Evolutionary conservation across 1,284 basidiomycete genomes (phyloP), one percentile per base, ranked within the genome.

Genomic region (Moesziomyces antarcticus): DNA sequence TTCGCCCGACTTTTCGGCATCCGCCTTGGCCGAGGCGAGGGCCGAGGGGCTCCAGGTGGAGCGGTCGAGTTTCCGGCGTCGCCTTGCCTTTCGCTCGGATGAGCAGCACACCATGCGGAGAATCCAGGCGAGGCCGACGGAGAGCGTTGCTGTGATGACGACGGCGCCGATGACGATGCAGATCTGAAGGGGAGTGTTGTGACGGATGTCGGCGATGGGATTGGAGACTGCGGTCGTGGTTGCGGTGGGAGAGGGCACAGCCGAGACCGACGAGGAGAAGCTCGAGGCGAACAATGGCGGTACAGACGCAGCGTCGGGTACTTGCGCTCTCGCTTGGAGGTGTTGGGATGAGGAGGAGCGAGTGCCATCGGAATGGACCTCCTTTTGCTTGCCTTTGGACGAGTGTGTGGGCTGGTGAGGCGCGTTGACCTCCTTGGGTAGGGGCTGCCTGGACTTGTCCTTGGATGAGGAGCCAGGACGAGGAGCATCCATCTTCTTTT

Each of bases 91-190:
- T 14, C 62, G 62, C 21, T 63, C 63, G 5, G 57, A 22, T 8
- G 57, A 46, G 56, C 63, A 72, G 58, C 69, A 72, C 53, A 50
- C 55, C 27, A 62, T 53, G 35, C 69, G 62, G 41, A 72, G 48
- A 8, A 72, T 4, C 77, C 77, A 78, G 3, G 74, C 74, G 7
- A 75, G 55, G 7, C 63, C 63, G 20, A 73, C 67, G 5, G 63
- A 55, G 6, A 78, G 44, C 1, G 64, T 77, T 1, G 70, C 63
- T 16, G 60, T 49, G 8, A 69, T 51, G 1, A 78, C 51, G 14
- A 78, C 46, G n/a, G 66, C 61, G 24, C 74, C 71, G 16, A 78
- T 47, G 14, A 73, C 62, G n/a, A 78, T 64, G 42, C 70, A 61
- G 20, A 78, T 42, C 24, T 74, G 57, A 27, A 77, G 52, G 6